phyloP scores from a whole-genome alignment of 208 protist species.

The Acanthamoeba royreba region DNA sequence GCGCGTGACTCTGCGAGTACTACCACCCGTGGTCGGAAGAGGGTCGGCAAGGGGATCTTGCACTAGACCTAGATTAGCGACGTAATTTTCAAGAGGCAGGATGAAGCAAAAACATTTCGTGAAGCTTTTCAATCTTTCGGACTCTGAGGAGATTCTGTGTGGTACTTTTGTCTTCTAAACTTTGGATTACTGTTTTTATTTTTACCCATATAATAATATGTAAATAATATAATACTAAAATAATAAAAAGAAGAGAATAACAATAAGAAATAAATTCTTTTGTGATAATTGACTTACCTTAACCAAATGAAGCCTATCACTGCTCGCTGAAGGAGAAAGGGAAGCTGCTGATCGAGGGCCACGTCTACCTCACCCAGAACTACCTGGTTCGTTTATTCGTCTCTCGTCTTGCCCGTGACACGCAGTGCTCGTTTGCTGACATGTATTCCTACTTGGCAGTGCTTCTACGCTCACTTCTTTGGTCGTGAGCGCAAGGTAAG shows the following conservation, averaged over 20 bases:
- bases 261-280: too few relatives aligned
- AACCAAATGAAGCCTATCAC: neutral
- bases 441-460: neutral
- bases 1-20: too few relatives aligned
- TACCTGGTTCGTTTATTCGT: neutral
- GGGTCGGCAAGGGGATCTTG: too few relatives aligned
- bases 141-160: neutral
- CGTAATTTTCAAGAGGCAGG: too few relatives aligned
- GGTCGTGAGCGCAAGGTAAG: neutral
- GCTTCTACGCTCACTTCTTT: neutral
- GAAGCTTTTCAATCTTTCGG: neutral
- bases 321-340: neutral
- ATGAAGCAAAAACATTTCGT: slow-evolving; percentile 31
- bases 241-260: too few relatives aligned
- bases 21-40: too few relatives aligned
- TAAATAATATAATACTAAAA: too few relatives aligned
- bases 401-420: neutral
- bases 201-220: too few relatives aligned
- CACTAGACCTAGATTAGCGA: too few relatives aligned
- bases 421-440: too few relatives aligned
- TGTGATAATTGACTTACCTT: neutral
- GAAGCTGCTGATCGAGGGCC: neutral
- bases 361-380: neutral
- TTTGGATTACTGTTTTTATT: neutral
- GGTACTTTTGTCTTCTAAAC: neutral